Percentiles rank a stretch among this genome's conserved stretches.
These are phyloP conservation scores for Gentiana dahurica DNA, from an alignment of 257 asterid genomes.

Conservation along the genomic window DNA sequence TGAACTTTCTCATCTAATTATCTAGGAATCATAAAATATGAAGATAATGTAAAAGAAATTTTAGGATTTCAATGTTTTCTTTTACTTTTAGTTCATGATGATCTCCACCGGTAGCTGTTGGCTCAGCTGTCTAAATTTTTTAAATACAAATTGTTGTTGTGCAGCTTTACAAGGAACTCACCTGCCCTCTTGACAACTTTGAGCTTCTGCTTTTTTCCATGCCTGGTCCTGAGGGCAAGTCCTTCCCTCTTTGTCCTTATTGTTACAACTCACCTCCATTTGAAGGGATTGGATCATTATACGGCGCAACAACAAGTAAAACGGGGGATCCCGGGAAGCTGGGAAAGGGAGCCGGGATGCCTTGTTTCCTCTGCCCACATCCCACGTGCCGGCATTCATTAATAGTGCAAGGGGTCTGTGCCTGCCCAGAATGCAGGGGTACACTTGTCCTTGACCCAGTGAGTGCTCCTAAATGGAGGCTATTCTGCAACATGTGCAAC, in stretches of 20 bases:
- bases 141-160: slow-evolving; percentile 6
- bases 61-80: no score
- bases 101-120: no score
- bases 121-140: neutral
- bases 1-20: no score
- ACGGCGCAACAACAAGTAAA: slow-evolving; percentile 39
- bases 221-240: slow-evolving; percentile 85
- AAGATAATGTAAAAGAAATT: no score
- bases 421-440: slow-evolving; percentile 89
- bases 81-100: no score
- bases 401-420: slow-evolving; percentile 83
- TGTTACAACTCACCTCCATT: slow-evolving; percentile 86
- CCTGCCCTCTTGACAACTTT: slow-evolving; percentile 85
- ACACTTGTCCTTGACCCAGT: slow-evolving; percentile 82
- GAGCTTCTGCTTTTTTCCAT: slow-evolving; percentile 68
- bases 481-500: slow-evolving; percentile 76
- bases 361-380: slow-evolving; percentile 91
- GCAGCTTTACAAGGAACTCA: slow-evolving; percentile 89
- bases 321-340: slow-evolving; percentile 27
- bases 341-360: slow-evolving; percentile 93
- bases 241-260: slow-evolving; percentile 82
- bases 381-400: slow-evolving; percentile 80
- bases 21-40: no score
- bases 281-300: slow-evolving; percentile 56
- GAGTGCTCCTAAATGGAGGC: slow-evolving; percentile 89